Evolutionary conservation across 495 filamentous ascomycete genomes (phyloP).

Genomic region (Penicillium fimorum): DNA sequence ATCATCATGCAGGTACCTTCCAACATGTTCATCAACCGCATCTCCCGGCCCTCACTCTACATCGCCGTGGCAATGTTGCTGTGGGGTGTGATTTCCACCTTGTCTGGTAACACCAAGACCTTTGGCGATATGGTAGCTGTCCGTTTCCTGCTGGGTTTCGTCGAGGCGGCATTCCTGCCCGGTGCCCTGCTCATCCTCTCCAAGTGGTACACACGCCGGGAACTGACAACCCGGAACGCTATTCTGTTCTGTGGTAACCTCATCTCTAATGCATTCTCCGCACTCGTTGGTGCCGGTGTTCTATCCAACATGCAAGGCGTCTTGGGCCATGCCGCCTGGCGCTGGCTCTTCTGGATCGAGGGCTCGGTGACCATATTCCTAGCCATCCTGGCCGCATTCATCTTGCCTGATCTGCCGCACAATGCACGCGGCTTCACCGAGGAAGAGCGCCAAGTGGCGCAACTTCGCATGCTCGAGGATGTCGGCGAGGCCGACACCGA

Average conservation of each 20-base stretch:
- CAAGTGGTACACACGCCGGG: slow-evolving; percentile 47
- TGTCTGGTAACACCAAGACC: slow-evolving; percentile 52
- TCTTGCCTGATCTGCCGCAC: slow-evolving; percentile 72
- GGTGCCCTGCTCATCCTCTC: slow-evolving; percentile 47
- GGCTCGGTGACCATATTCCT: slow-evolving; percentile 34
- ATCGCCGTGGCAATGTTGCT: slow-evolving; percentile 62
- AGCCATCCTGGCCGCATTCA: slow-evolving; percentile 48
- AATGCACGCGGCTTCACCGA: slow-evolving; percentile 69
- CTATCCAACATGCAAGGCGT: slow-evolving; percentile 42
- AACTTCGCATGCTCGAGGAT: slow-evolving; percentile 72
- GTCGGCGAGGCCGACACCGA: slow-evolving; percentile 70
- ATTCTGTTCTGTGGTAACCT: slow-evolving; percentile 47
- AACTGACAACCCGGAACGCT: slow-evolving; percentile 44
- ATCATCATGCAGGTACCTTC: slow-evolving; percentile 36
- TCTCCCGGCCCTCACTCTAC: slow-evolving; percentile 56
- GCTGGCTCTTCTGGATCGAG: slow-evolving; percentile 65
- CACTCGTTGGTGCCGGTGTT: slow-evolving; percentile 52
- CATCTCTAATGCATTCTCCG: slow-evolving; percentile 63
- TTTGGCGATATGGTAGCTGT: slow-evolving; percentile 59
- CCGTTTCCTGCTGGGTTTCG: slow-evolving; percentile 67
- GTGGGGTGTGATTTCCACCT: slow-evolving; percentile 64
- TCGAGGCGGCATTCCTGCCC: slow-evolving; percentile 47
- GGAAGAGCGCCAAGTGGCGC: slow-evolving; percentile 63
- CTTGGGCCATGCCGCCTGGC: slow-evolving; percentile 52
- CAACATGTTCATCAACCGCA: slow-evolving; percentile 44